Base-by-base conservation (phyloP, 352 stramenopile genomes). In the Pseudoperonospora humuli region DNA sequence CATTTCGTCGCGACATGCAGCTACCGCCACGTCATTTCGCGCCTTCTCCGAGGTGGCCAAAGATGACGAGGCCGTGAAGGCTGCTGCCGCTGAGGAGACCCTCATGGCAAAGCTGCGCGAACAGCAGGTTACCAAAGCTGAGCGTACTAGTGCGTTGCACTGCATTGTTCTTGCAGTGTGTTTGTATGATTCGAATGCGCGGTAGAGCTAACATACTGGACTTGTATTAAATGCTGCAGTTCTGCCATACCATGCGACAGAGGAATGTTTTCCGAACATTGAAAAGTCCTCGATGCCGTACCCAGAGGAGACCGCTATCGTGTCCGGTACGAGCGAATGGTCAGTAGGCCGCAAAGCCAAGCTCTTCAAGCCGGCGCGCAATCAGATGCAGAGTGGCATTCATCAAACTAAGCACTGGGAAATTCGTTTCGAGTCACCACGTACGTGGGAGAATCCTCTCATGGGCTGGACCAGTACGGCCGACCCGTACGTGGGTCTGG, bases 381-480 rank as follows among this genome's bases (percentile, higher is more conserved):
- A 89, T 71, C 79, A 88, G 61, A 88, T 88, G 79, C 79, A 91
- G 60, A 91, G 76, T 46, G 75, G 74, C 40, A 84, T 62, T 44
- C 73, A 86, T 60, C 75, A 85, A 57, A 89, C 76, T 11, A 77
- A 77, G 40, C 79, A 91, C 67, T 91, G 79, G 79, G 79, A 91
- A 61, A 84, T 91, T 56, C 75, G 76, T 43, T 88, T 88, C 45
- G 52, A 85, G 44, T 32, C 67, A 35, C 57, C 70, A 7, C 74
- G 71, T 39, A 86, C 72, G 57, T 97, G 91, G 91, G 63, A 75
- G 18, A 97, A 97, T 70, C 86, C 88, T 18, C 70, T 97, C 20
- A 97, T 97, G 91, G 88, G 88, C 46, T 97, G 91, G 91, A 94
- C 85, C 23, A 91, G 67, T 42, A 92, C 73, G 32, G 77, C 76